Conservation (phyloP, 2,329 filamentous ascomycete genomes). For the Macrophomina phaseolina region DNA sequence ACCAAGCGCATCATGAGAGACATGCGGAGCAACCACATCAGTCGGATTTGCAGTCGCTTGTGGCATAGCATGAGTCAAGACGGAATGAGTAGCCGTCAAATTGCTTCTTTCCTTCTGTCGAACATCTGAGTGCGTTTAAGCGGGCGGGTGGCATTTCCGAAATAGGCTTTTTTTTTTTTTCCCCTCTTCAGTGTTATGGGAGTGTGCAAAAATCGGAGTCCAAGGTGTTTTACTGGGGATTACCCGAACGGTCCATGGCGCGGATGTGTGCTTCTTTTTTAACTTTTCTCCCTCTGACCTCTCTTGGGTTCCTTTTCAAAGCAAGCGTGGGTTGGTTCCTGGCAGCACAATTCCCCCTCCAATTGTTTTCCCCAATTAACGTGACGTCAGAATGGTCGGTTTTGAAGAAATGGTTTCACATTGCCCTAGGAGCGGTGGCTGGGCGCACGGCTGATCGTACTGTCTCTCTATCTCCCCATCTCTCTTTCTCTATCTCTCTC, state of each 20-base stretch:
- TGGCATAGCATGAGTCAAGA: constrained; percentile 1
- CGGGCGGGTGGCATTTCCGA: constrained; percentile 20
- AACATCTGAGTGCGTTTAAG: constrained; percentile 20
- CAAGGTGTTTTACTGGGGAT: background rate
- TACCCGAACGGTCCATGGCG: background rate
- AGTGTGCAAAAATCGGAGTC: constrained; percentile 16
- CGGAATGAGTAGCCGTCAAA: background rate
- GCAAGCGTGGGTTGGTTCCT: background rate
- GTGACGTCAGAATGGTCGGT: background rate
- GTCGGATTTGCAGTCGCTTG: constrained; percentile 25
- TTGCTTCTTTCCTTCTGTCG: background rate
- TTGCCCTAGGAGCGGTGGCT: no score
- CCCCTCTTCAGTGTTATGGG: background rate
- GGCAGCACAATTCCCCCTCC: background rate
- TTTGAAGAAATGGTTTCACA: background rate
- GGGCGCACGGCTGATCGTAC: background rate
- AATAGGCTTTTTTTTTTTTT: background rate
- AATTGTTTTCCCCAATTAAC: background rate
- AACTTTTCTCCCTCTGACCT: background rate
- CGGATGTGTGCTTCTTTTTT: background rate
- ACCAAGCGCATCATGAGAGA: background rate
- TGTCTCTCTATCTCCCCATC: no score
- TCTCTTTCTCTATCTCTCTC: no score
- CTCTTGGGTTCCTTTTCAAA: background rate
- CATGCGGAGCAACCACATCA: constrained; percentile 21